Base-by-base conservation (phyloP, 1,284 basidiomycete genomes). In the Trichosporon faecale region DNA sequence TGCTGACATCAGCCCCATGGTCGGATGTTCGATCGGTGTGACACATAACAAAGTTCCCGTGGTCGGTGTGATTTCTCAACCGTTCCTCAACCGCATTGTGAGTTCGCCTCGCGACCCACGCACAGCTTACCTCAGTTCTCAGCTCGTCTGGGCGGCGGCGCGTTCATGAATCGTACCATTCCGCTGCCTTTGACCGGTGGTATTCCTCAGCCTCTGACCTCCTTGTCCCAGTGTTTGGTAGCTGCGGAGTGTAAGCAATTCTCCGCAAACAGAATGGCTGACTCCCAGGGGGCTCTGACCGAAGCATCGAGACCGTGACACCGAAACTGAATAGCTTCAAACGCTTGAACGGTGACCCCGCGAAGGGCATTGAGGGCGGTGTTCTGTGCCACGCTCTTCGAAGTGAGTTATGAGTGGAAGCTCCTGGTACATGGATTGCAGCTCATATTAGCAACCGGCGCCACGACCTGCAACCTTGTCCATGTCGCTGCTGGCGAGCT, bases 31-130 rank as follows among this genome's bases (percentile, higher is more conserved):
- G 16, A 89, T 98, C 68, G 95, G 95, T 0, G 86, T 98, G 73
- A 91, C 95, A 72, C 91, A 92, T 84, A 86, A 91, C 73, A 88
- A 88, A 72, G 85, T 87, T 16, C 92, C 95, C 1, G 87, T 93
- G 2, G 87, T 98, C 21, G 95, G 94, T 0, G 92, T 95, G 64
- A 90, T 95, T 74, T 93, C 89, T 84, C 94, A 94, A 78, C 95
- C 95, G 0, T 95, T 95, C 86, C 86, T 95, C 68, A 88, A 93
- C 76, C 89, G 92, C 68, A 86, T 94, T 66, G 90, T 91, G 72
- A 73, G 87, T 70, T n/a, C n/a, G n/a, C 9, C 1, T 18, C 29
- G 14, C 23, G 7, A 35, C 21, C 3, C 11, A 4, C 12, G 33
- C 29, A 12, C 11, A n/a, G 44, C 66, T 75, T 29, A 72, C 64